phyloP scores from a whole-genome alignment of 2,329 filamentous ascomycete species.

The Stemphylium beticola region DNA sequence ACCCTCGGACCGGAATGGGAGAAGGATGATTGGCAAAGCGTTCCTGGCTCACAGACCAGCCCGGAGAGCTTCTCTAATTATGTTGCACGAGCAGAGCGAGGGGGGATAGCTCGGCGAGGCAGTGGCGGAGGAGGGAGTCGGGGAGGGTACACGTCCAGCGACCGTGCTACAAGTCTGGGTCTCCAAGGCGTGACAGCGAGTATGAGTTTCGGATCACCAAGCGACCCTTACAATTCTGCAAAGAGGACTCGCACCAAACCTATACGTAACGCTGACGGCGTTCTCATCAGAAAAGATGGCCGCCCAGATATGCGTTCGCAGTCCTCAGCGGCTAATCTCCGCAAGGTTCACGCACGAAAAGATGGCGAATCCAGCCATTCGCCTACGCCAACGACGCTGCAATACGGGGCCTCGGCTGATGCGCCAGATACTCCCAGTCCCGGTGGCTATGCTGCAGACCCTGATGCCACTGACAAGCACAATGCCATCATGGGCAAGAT shows the following conservation, averaged over 20 bases:
- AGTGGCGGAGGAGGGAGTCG: conserved; percentile 36
- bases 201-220: conserved; percentile 28
- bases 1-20: conserved; percentile 51
- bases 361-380: conserved; percentile 43
- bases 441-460: conserved; percentile 13
- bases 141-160: conserved; percentile 34
- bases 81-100: conserved; percentile 30
- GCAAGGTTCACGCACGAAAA: conserved; percentile 59
- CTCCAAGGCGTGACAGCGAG: conserved; percentile 34
- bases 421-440: conserved; percentile 41
- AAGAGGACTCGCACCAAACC: conserved; percentile 60
- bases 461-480: conserved; percentile 34
- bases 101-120: conserved; percentile 43
- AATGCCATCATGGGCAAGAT: conserved; percentile 46
- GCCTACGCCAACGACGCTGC: conserved; percentile 32
- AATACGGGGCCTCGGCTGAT: conserved; percentile 15
- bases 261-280: conserved; percentile 56
- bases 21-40: conserved; percentile 44
- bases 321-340: conserved; percentile 59
- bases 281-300: conserved; percentile 60
- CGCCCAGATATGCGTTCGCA: conserved; percentile 59
- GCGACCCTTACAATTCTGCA: conserved; percentile 48
- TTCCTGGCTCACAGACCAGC: conserved; percentile 42
- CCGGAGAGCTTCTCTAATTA: conserved; percentile 48
- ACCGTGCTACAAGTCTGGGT: conserved; percentile 36